These are phyloP conservation scores for Thymus mandschuricus DNA, from an alignment of 257 asterid genomes.

Conservation along the genomic window DNA sequence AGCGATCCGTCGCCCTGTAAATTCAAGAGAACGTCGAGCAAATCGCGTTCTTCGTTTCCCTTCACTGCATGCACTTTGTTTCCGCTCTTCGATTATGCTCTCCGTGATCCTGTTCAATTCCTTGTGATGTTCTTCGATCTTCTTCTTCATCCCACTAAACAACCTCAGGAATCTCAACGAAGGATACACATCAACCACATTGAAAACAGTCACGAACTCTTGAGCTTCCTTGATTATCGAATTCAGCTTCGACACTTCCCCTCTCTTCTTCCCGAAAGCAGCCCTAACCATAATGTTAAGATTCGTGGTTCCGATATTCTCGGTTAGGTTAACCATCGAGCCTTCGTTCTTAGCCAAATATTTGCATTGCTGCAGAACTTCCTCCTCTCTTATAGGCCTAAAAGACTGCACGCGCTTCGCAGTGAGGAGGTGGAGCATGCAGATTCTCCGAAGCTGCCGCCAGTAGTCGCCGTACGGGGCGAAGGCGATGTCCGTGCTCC, in stretches of 20 bases:
- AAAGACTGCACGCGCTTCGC: slow-evolving; percentile 28
- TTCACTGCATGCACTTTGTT: neutral
- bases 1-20: slow-evolving; percentile 18
- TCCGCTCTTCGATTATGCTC: slow-evolving; percentile 36
- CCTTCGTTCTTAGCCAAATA: slow-evolving; percentile 26
- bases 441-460: slow-evolving; percentile 42
- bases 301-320: slow-evolving; percentile 7
- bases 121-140: slow-evolving; percentile 23
- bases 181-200: slow-evolving; percentile 30
- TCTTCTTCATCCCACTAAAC: slow-evolving; percentile 38
- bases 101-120: slow-evolving; percentile 26
- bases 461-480: slow-evolving; percentile 43
- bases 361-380: slow-evolving; percentile 9
- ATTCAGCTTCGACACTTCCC: slow-evolving; percentile 28
- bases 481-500: slow-evolving; percentile 33
- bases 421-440: slow-evolving; percentile 33
- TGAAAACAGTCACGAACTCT: slow-evolving; percentile 8
- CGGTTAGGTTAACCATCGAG: slow-evolving; percentile 13
- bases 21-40: slow-evolving; percentile 14
- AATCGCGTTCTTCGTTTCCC: neutral
- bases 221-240: slow-evolving; percentile 11
- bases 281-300: slow-evolving; percentile 32
- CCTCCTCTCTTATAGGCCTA: slow-evolving; percentile 37
- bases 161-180: slow-evolving; percentile 22
- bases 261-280: slow-evolving; percentile 39